Evolutionary conservation across 805 yeast species (phyloP), one percentile per base, ranked within the genome.

Genomic region (Yamadazyma paraphyllophila): DNA sequence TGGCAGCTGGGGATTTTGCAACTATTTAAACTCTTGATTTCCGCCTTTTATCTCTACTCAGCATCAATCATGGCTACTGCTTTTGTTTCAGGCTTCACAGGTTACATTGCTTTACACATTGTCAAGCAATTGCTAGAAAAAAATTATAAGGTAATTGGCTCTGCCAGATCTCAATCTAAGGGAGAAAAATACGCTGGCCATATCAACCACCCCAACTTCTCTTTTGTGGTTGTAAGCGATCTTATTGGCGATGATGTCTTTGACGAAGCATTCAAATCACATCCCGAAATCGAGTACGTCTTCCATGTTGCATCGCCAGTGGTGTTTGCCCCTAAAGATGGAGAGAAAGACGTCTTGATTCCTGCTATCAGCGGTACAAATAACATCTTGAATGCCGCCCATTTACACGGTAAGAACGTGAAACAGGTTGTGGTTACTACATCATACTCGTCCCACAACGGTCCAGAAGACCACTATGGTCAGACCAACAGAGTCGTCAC

Each of bases 391-490:
- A 56, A 63, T 30, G 77, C 86, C 0, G 73, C 77, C 17, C 55
- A 65, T 51, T 56, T 59, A 12, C 64, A 65, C 36, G 73, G 71
- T 29, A 62, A 67, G 8, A 57, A 66, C 27, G 71, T 80, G 8
- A 72, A 67, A 46, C 62, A 74, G 44, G 71, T 80, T 25, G 81
- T 80, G 16, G 53, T 75, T n/a, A 78, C 83, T 13, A 78, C 84
- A 1, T 77, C 82, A 6, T 44, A 35, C 20, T 10, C 30, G 2
- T 24, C 41, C 12, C 46, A 43, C 33, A 14, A 25, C 24, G 15
- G 36, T 25, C 46, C 46, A 4, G 7, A 9, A 6, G 46, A 36
- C 16, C 36, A 36, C 37, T 36, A 43, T n/a, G 41, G 41, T 10
- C 11, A 20, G 7, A 10, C 14, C 9, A 16, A 13, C 13, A 24